A percentile compares a stretch with the other conserved stretches of the same genome.
These are phyloP conservation scores for Xerocomus potaroensis DNA, from an alignment of 768 basidiomycete genomes.

Conservation along the genomic window DNA sequence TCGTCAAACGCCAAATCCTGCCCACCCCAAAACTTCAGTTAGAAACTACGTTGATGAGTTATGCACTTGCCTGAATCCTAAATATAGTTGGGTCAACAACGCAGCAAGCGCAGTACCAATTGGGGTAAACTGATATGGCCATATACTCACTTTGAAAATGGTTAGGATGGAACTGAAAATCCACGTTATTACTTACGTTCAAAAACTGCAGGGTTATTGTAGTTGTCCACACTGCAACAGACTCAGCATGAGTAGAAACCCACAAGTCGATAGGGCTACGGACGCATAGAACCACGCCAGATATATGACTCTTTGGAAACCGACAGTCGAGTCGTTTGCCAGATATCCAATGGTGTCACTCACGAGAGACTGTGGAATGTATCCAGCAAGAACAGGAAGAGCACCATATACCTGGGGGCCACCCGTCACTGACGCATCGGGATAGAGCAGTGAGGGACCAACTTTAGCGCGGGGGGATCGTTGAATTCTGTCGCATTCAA, in stretches of 20 bases:
- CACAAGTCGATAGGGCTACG: background rate
- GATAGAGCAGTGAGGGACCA: background rate
- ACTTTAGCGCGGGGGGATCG: conserved; percentile 7
- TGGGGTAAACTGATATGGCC: conserved; percentile 50
- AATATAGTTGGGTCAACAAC: conserved; percentile 46
- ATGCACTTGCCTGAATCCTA: conserved; percentile 39
- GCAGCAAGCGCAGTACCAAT: conserved; percentile 45
- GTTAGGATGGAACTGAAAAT: background rate
- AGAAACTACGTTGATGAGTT: background rate
- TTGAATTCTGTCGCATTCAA: conserved; percentile 3
- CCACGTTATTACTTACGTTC: background rate
- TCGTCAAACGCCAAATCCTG: conserved; percentile 16
- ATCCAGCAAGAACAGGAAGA: conserved; percentile 11
- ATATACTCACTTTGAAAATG: conserved; percentile 32
- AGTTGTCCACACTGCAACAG: conserved; percentile 9
- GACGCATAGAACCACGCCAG: conserved; percentile 11
- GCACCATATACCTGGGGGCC: conserved; percentile 6
- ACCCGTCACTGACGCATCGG: background rate
- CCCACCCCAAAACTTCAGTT: background rate
- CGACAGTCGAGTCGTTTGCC: background rate
- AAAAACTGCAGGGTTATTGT: conserved; percentile 10
- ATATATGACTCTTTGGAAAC: conserved; percentile 10
- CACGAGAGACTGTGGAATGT: conserved; percentile 14
- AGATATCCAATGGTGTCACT: background rate
- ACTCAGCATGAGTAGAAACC: background rate